These are phyloP conservation scores for Ophiostoma sp. DNA, from an alignment of 2,329 filamentous ascomycete genomes.

Conservation along the genomic window DNA sequence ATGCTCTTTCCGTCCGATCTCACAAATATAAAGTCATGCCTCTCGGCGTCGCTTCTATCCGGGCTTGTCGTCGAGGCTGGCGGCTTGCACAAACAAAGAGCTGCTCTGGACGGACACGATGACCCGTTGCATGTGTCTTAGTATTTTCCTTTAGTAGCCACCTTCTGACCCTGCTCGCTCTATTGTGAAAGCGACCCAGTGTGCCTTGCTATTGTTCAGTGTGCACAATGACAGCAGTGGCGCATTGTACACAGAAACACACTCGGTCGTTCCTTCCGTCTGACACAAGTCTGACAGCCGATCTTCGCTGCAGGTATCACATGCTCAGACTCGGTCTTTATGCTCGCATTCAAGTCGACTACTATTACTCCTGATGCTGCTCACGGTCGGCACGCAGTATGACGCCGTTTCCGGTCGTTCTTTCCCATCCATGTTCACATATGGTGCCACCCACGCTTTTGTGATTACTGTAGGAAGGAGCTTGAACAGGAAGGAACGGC, in stretches of 20 bases:
- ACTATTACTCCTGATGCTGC: background rate
- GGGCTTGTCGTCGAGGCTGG: background rate
- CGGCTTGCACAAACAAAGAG: background rate
- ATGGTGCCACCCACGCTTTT: background rate
- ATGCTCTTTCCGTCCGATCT: background rate
- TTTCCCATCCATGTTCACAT: background rate
- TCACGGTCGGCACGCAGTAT: background rate
- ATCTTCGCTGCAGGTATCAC: conserved; percentile 4
- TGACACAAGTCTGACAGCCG: conserved; percentile 2
- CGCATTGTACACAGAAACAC: background rate
- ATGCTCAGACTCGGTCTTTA: background rate
- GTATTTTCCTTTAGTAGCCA: background rate
- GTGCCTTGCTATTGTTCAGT: background rate
- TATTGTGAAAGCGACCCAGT: background rate
- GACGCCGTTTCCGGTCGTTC: background rate
- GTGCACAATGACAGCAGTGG: background rate
- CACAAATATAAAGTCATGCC: background rate
- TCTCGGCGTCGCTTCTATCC: background rate
- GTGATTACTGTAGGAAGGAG: background rate
- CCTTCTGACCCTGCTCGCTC: conserved; percentile 6
- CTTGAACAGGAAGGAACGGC: background rate
- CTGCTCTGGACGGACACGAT: background rate
- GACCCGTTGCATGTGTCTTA: background rate
- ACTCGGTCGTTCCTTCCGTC: background rate
- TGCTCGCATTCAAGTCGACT: background rate